Evolutionary conservation across 108 stramenopile species (phyloP).

Genomic region (Schizochytrium sp.): DNA sequence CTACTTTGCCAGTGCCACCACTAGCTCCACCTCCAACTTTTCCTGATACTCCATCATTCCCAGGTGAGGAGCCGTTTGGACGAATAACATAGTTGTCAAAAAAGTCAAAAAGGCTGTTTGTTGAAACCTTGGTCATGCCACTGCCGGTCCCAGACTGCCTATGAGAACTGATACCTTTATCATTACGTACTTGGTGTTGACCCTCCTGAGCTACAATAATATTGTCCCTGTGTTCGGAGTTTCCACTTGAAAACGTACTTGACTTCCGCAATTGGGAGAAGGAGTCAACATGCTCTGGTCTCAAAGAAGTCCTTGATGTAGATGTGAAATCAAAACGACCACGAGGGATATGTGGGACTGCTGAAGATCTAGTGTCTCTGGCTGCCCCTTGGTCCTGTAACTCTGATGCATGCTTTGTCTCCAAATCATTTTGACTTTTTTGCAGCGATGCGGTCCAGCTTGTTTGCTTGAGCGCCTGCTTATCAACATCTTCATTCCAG

Average conservation of each 20-base stretch:
- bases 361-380: no score
- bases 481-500: no score
- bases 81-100: not conserved
- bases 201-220: no score
- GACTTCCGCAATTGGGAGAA: not conserved
- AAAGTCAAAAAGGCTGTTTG: not conserved
- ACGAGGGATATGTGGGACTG: not conserved
- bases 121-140: not conserved
- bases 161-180: no score
- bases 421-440: no score
- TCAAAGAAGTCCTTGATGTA: not conserved
- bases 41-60: not conserved
- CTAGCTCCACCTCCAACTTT: not conserved
- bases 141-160: no score
- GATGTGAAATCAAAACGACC: constrained; percentile 17
- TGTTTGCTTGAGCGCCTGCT: no score
- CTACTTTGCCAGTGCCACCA: not conserved
- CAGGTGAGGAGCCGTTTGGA: no score
- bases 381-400: no score
- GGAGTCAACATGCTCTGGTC: not conserved
- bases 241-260: not conserved
- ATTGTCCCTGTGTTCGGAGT: not conserved
- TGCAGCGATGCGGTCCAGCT: no score
- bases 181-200: no score
- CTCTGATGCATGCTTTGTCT: no score